Conservation (phyloP, 305 asterid genomes). For the Fraxinus xanthoxyloides region DNA sequence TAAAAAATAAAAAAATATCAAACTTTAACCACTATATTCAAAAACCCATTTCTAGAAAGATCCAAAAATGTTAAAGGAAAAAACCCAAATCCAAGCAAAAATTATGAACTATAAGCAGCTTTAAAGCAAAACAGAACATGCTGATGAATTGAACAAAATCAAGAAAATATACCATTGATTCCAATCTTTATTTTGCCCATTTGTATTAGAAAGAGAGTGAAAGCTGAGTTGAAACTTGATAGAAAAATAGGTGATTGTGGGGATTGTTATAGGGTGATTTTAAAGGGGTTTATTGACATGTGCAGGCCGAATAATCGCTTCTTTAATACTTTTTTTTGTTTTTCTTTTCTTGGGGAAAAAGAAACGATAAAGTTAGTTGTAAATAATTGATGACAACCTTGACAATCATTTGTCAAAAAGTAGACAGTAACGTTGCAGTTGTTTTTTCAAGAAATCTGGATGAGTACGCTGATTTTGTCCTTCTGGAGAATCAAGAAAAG, state of each 20-base stretch:
- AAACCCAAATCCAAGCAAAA: not conserved
- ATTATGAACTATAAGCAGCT: not conserved
- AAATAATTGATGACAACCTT: too few relatives aligned
- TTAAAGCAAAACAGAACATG: not conserved
- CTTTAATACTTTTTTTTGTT: slow-evolving; percentile 20
- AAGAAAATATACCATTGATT: slow-evolving; percentile 39
- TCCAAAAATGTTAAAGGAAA: not conserved
- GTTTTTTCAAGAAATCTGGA: not conserved
- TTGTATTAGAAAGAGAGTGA: not conserved
- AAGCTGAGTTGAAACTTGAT: not conserved
- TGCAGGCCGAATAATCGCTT: slow-evolving; percentile 13
- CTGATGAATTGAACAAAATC: not conserved
- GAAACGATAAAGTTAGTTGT: too few relatives aligned
- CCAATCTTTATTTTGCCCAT: slow-evolving; percentile 64
- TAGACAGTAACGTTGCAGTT: not conserved
- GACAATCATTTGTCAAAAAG: slow-evolving; percentile 11
- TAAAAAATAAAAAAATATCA: not conserved
- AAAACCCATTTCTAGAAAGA: not conserved
- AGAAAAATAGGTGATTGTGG: not conserved
- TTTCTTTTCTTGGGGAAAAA: slow-evolving; percentile 26
- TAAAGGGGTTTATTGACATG: slow-evolving; percentile 16
- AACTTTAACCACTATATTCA: not conserved
- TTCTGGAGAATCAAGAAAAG: not conserved
- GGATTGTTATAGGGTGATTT: not conserved
- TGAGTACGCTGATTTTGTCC: not conserved